Evolutionary conservation across 1,284 basidiomycete species (phyloP), one percentile per base, ranked within the genome.

Genomic region (Moesziomyces sp.): DNA sequence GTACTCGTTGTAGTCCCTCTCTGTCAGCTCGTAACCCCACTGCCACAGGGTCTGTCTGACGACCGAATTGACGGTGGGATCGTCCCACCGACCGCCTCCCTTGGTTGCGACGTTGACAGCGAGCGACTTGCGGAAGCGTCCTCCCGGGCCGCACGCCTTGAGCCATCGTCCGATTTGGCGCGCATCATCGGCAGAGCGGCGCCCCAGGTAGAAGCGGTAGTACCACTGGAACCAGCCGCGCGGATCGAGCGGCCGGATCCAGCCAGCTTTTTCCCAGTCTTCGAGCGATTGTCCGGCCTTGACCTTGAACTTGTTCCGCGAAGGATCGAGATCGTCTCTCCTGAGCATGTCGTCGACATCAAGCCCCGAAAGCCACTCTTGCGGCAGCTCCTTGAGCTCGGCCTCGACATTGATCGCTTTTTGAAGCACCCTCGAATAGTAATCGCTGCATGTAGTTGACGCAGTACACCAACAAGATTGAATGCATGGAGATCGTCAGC

Each of bases 251-350:
- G 61, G 45, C 66, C 84, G 84, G 21, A 87, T 85, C 86, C 86
- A 87, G 2, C 86, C 86, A 6, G 84, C 80, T 53, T 86, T 85
- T 59, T 87, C 86, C 86, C 86, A 87, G 42, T 86, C 86, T 48
- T 82, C 79, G 19, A 87, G 74, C 14, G 80, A 79, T 58, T 87
- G 86, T 1, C 86, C 86, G 0, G 86, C 86, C 46, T 84, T 79
- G 18, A 86, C 85, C 48, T 76, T 73, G 74, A 85, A 87, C 42
- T 85, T 78, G 58, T 87, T 87, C 35, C 84, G 52, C 0, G 59
- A 58, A 0, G 83, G 77, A 49, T 85, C 83, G 16, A 85, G 85
- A 18, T 56, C 53, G 5, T 67, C 63, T 0, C 71, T 53, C 26
- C 61, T 55, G 19, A 81, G 66, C 61, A 73, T 61, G 40, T 50